These are phyloP conservation scores for Podosphaera fusca DNA, from an alignment of 2,329 filamentous ascomycete species.

Conservation along the genomic window DNA sequence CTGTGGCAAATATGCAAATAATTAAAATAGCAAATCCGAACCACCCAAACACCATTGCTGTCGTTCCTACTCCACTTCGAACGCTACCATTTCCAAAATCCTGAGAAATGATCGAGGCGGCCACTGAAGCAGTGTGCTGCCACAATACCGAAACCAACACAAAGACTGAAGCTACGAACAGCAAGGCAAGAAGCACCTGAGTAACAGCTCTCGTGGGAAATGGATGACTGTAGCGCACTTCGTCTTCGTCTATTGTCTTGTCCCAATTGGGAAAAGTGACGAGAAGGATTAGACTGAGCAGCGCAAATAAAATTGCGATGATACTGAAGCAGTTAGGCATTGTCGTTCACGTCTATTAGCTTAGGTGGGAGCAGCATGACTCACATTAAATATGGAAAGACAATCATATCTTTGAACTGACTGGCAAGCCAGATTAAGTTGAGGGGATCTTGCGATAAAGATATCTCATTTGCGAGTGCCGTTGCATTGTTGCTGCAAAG, in stretches of 20 bases:
- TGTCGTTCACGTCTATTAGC: not conserved
- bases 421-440: conserved; percentile 93
- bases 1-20: conserved; percentile 38
- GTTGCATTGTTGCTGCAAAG: conserved; percentile 96
- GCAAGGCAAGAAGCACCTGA: conserved; percentile 78
- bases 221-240: conserved; percentile 77
- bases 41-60: conserved; percentile 93
- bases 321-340: conserved; percentile 34
- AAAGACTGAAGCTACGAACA: conserved; percentile 56
- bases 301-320: conserved; percentile 91
- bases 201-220: conserved; percentile 84
- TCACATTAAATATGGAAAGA: conserved; percentile 90
- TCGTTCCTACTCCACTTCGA: conserved; percentile 69
- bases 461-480: conserved; percentile 68
- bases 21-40: conserved; percentile 87
- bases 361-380: conserved; percentile 16
- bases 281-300: conserved; percentile 81
- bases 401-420: conserved; percentile 95
- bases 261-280: conserved; percentile 97
- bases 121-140: conserved; percentile 92
- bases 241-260: conserved; percentile 60
- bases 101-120: conserved; percentile 79
- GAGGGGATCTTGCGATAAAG: conserved; percentile 78
- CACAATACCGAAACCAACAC: conserved; percentile 56
- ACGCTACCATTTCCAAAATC: conserved; percentile 82